Evolutionary conservation across 805 yeast genomes (phyloP).

Genomic region (Candida ficus): DNA sequence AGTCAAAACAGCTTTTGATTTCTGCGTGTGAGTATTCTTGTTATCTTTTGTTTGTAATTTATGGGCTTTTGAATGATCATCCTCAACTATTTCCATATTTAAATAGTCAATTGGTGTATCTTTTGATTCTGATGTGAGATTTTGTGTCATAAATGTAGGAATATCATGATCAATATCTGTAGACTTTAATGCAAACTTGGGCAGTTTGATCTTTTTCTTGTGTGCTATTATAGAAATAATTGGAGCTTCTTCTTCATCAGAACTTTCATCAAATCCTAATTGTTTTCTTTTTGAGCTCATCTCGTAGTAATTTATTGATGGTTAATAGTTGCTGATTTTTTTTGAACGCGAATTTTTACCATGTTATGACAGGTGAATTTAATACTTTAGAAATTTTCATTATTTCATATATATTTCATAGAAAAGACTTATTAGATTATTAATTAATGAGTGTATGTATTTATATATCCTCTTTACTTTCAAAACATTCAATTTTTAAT

Average conservation of each 20-base stretch:
- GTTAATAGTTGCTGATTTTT: background rate
- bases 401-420: too few relatives aligned
- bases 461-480: too few relatives aligned
- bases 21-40: background rate
- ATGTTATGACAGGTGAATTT: background rate
- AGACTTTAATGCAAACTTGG: constrained; percentile 8
- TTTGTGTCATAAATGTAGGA: background rate
- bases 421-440: too few relatives aligned
- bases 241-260: constrained; percentile 1
- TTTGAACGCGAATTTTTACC: background rate
- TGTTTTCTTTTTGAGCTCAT: constrained; percentile 12
- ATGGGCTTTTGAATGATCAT: constrained; percentile 9
- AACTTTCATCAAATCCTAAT: constrained; percentile 19
- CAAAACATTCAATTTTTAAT: too few relatives aligned
- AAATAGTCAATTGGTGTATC: constrained; percentile 26
- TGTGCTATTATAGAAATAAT: background rate
- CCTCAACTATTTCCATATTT: constrained; percentile 21
- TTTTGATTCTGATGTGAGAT: too few relatives aligned
- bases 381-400: too few relatives aligned
- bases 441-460: background rate
- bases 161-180: constrained; percentile 9
- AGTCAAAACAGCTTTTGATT: constrained; percentile 3
- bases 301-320: background rate
- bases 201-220: constrained; percentile 10
- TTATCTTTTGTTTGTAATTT: background rate